Base-by-base conservation (phyloP, 495 filamentous ascomycete species). In the Haplographium delicatum region DNA sequence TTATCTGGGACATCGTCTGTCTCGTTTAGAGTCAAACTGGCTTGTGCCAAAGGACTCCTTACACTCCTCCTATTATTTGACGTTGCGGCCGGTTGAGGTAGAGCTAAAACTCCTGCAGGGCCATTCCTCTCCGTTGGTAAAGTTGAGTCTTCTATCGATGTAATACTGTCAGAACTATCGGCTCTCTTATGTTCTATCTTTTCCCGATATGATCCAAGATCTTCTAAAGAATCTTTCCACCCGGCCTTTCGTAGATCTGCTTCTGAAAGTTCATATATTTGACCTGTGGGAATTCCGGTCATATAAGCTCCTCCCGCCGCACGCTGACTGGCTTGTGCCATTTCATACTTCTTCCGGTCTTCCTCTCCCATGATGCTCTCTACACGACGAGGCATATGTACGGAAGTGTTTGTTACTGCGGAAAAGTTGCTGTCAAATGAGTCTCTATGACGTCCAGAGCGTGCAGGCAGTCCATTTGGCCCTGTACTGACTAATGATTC, bases 281-380 rank as follows among this genome's bases (percentile, higher is more conserved):
- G 70, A 1, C 72, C 76, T 4, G 65, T 65, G 4, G 72, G 68
- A 13, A 75, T 69, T 64, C 47, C 58, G 0, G 25, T 70, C 51
- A 77, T 71, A 35, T 76, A 76, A 26, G 71, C 72, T 23, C 76
- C 73, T 8, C 73, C 74, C 15, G 72, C 73, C 47, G 68, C 72
- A 31, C 65, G 56, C 55, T 80, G 82, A 51, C 68, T 77, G 28
- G 84, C 76, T 60, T 82, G 82, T 7, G 83, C 83, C 60, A 85
- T 72, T 49, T 79, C 72, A 47, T 86, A 82, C 60, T 87, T 90
- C 51, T 72, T 74, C 24, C 79, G 71, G 57, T 90, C 86, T 65
- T 90, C 84, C 19, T 85, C 84, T 31, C 79, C 84, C 81, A 93
- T 85, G 56, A 95, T 77, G 62, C 80, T 89, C 54, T 95, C 91